phyloP scores from a whole-genome alignment of 495 filamentous ascomycete species.

The Aspergillus bridgeri region DNA sequence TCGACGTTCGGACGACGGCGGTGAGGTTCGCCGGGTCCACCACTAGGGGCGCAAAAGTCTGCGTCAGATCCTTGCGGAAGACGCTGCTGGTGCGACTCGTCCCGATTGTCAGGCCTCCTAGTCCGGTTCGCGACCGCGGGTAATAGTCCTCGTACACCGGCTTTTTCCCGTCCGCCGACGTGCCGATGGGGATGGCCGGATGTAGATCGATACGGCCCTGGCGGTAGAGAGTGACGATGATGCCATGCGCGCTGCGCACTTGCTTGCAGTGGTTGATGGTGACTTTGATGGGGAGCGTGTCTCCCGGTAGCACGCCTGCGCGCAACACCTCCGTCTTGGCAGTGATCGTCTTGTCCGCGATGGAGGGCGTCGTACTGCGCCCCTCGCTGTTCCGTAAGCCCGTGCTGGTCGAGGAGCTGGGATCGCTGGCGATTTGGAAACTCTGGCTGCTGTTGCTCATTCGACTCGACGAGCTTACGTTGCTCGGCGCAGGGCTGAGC shows the following conservation, averaged over 20 bases:
- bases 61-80: slow-evolving; percentile 89
- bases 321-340: slow-evolving; percentile 80
- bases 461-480: slow-evolving; percentile 60
- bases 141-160: slow-evolving; percentile 78
- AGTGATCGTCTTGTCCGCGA: slow-evolving; percentile 67
- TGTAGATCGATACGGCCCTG: slow-evolving; percentile 89
- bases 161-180: slow-evolving; percentile 58
- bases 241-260: slow-evolving; percentile 84
- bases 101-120: slow-evolving; percentile 77
- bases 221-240: slow-evolving; percentile 89
- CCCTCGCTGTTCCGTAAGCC: slow-evolving; percentile 41
- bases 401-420: slow-evolving; percentile 35
- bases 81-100: slow-evolving; percentile 78
- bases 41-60: slow-evolving; percentile 80
- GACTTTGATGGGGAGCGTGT: slow-evolving; percentile 74
- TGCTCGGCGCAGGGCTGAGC: slow-evolving; percentile 58
- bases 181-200: slow-evolving; percentile 62
- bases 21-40: slow-evolving; percentile 77
- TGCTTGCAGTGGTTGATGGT: slow-evolving; percentile 80
- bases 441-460: slow-evolving; percentile 57
- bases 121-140: slow-evolving; percentile 66
- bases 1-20: slow-evolving; percentile 70
- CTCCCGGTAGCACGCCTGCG: slow-evolving; percentile 82
- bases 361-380: slow-evolving; percentile 39
- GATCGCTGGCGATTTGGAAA: slow-evolving; percentile 42